Evolutionary conservation across 2,329 filamentous ascomycete species (phyloP), one percentile per base, ranked within the genome.

Genomic region (Diplocarpon rosae): DNA sequence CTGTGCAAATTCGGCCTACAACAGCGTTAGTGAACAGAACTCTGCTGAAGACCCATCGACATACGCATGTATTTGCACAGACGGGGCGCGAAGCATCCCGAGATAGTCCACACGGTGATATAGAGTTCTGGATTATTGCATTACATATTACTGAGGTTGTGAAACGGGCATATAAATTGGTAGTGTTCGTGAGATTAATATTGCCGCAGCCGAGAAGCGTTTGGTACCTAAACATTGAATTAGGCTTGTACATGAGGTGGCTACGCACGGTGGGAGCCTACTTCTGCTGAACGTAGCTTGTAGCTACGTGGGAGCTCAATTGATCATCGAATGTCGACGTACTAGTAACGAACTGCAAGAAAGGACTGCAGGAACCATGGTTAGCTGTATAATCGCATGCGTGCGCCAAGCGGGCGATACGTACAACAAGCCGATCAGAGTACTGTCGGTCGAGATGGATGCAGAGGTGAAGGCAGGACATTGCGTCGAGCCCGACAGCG

Each of bases 131-230:
- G 40, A 98, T 77, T 60, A 98, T 84, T 53, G 85, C 76, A 70
- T 93, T 96, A 73, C 92, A 98, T 52, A 98, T 75, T 52, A 93
- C 82, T 49, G 85, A 92, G 37, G 80, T 92, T 5, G 90, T 94
- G 66, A 90, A 98, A 56, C 92, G 83, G 39, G 92, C 90, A 66
- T 98, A 98, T 59, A 89, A 76, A 58, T 83, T 75, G 54, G 78
- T 82, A 3, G 87, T 82, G 62, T 94, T 85, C 45, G 77, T 78
- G 45, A 89, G 73, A 59, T 92, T 78, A 57, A 95, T 71, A 50
- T 76, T 75, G 38, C 75, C 72, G 63, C 92, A 98, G 45, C 90
- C 90, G 52, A 98, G 75, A 38, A 87, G 70, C 42, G 75, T 71
- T 62, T 85, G 73, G 65, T 90, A 98, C 69, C 90, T 96, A 59